Base-by-base conservation (phyloP, 768 basidiomycete species). In the Auriculariales sp. region DNA sequence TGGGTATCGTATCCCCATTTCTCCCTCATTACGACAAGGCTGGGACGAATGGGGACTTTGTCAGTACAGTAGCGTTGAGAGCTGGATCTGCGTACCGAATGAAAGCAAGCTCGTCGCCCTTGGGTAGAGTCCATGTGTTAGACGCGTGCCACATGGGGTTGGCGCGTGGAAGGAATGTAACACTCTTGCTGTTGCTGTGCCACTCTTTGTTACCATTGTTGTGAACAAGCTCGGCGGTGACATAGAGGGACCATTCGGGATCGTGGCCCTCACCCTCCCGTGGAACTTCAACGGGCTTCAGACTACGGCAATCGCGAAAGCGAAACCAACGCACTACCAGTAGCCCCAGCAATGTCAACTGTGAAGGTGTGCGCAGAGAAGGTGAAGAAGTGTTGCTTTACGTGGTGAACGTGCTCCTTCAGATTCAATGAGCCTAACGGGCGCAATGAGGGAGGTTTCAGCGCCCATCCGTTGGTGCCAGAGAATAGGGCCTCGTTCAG, bases 401-500 rank as follows among this genome's bases (percentile, higher is more conserved):
- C 48, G 14, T 33, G 30, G 11, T 31, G 29, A 30, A 30, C 34
- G 14, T 29, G 15, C 14, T 29, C 28, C 3, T 35, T 51, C 14
- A 61, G 39, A 44, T 19, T 19, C 31, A 7, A 32, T 32, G 39
- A 7, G 22, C 19, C 15, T 25, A 5, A 19, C 28, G 39, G 14
- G 19, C 39, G 49, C 52, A 66, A 48, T 19, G 50, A 39, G 11
- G 55, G 54, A 1, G 78, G 77, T 54, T 75, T 77, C 29, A 67
- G 59, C 1, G 76, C 70, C 75, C 75, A 81, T 1, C 78, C 79
- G 2, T 61, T 56, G 3, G 68, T 73, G 0, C 74, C 79, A 0
- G 68, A 67, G 56, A 80, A 81, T 71, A 81, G 68, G 0, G 68
- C 79, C 58, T 79, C 80, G 54, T 80, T 79, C 22, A 81, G 58